Percentiles rank a stretch among this genome's conserved stretches.
phyloP scores from a whole-genome alignment of 1,284 basidiomycete genomes.

The Cryptococcus sp. region DNA sequence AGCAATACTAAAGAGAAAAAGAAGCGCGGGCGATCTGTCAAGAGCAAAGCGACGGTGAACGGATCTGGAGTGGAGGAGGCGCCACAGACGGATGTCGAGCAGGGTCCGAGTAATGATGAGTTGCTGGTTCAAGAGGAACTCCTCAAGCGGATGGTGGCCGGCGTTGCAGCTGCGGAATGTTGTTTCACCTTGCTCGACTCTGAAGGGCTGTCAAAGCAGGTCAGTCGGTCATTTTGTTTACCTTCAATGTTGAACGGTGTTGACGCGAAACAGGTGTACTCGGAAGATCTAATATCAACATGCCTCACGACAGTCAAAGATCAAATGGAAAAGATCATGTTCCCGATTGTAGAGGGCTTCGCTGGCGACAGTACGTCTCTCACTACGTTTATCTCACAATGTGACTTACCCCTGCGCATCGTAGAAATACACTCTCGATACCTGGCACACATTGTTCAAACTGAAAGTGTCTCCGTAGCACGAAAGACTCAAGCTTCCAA shows the following conservation, averaged over 20 bases:
- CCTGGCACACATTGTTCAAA: slow-evolving; percentile 61
- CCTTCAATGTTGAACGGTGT: slow-evolving; percentile 3
- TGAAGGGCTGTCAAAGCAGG: slow-evolving; percentile 80
- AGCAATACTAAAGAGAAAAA: slow-evolving; percentile 44
- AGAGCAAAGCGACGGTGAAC: slow-evolving; percentile 34
- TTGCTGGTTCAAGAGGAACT: slow-evolving; percentile 58
- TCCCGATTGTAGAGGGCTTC: slow-evolving; percentile 80
- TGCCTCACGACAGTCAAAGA: slow-evolving; percentile 77
- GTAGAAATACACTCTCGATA: slow-evolving; percentile 55
- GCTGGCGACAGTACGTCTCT: slow-evolving; percentile 52
- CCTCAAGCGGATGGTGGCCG: slow-evolving; percentile 59
- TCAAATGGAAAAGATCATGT: slow-evolving; percentile 74
- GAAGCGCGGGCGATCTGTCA: slow-evolving; percentile 49
- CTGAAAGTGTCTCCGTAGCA: slow-evolving; percentile 50
- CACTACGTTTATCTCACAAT: background rate
- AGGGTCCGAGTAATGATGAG: slow-evolving; percentile 24
- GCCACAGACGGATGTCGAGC: slow-evolving; percentile 38
- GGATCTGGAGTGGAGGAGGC: slow-evolving; percentile 35
- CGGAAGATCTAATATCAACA: slow-evolving; percentile 82
- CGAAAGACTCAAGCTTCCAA: slow-evolving; percentile 16
- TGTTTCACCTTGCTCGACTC: slow-evolving; percentile 73
- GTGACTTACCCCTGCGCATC: background rate
- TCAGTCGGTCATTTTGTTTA: slow-evolving; percentile 47
- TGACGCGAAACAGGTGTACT: slow-evolving; percentile 65
- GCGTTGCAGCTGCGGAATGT: slow-evolving; percentile 75